Base-by-base conservation (phyloP, 768 basidiomycete genomes). In the Mycena crocata region DNA sequence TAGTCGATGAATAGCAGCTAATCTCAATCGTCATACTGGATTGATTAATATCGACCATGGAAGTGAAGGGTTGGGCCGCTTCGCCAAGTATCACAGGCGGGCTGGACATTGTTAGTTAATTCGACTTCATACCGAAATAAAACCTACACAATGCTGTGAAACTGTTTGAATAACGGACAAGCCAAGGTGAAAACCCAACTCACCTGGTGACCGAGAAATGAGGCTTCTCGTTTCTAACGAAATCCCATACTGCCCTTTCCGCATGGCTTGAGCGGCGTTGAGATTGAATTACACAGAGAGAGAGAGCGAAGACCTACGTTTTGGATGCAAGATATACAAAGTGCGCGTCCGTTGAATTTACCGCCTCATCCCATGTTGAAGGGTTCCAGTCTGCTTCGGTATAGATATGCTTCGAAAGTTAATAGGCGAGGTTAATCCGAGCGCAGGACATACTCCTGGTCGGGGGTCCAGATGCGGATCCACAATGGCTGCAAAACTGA, bases 301-400 rank as follows among this genome's bases (percentile, higher is more conserved):
- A 3, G 10, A 23, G n/a, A 39, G 23, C 5, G 21, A 14, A 7
- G 5, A 52, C 60, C 9, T 37, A 62, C 51, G 61, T 35, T 37
- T 62, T 62, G 26, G 61, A 62, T 30, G 61, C 61, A 15, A 62
- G 51, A 62, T 62, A 62, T 7, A 62, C 61, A 14, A 62, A 62
- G 24, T 62, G 61, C n/a, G 17, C 34, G 13, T 62, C 61, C 13
- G 52, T 62, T 8, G 61, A 62, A 5, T 55, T 23, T 23, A 62
- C 49, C 1, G 61, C 61, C 26, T 62, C 61, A 12, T 62, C 61
- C 61, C 52, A 62, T 7, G 61, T 55, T 1, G 61, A 62, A 10
- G 61, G 52, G 24, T 62, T 62, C 61, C 61, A 62, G 52, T 62
- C 61, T 19, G 52, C 34, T n/a, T 62, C 61, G 17, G 61, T 55